Base-by-base conservation (phyloP, 768 basidiomycete genomes). In the Termitomyces sp. region DNA sequence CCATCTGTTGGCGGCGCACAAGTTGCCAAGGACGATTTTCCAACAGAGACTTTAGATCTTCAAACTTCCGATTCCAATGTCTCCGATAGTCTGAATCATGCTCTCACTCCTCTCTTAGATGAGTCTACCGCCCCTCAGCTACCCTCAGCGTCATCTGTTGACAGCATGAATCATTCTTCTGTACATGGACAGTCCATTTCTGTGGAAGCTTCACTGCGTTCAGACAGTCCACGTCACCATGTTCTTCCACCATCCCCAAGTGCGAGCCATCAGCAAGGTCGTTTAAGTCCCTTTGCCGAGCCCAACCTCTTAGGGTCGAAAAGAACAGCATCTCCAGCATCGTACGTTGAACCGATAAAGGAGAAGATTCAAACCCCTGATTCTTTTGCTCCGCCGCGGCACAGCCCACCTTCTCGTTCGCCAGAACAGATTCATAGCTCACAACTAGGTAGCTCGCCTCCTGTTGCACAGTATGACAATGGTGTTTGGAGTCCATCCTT, bases 181-280 rank as follows among this genome's bases (percentile, higher is more conserved):
- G 46, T 44, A 6, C 31, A 20, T 50, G 45, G 30, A 12, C 57
- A 42, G n/a, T 18, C 33, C 15, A 12, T 49, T 24, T 53, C 50
- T 16, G 6, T 36, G 6, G 52, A 34, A 24, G 34, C 41, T 39
- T 24, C 50, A 2, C 7, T 60, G 5, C 58, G 59, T 22, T 53
- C 61, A 13, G 45, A 47, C 37, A 62, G 58, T 46, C 65, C 63
- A 15, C 51, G 50, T 16, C 55, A 64, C 16, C 20, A 51, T 46
- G 42, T 59, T 31, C 58, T 63, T 33, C 61, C 63, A 57, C 56
- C 65, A 48, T 66, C 65, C 39, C 65, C 65, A 30, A 53, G 22
- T 18, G 46, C 16, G 9, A 55, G 6, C 18, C 13, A 55, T 33
- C 49, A 39, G 18, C 48, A 48, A 24, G 58, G 56, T 45, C 60